Percentiles rank a stretch among this genome's conserved stretches.
These are phyloP conservation scores for Pichia rugopelliculosa DNA, from an alignment of 805 yeast species.

Conservation along the genomic window DNA sequence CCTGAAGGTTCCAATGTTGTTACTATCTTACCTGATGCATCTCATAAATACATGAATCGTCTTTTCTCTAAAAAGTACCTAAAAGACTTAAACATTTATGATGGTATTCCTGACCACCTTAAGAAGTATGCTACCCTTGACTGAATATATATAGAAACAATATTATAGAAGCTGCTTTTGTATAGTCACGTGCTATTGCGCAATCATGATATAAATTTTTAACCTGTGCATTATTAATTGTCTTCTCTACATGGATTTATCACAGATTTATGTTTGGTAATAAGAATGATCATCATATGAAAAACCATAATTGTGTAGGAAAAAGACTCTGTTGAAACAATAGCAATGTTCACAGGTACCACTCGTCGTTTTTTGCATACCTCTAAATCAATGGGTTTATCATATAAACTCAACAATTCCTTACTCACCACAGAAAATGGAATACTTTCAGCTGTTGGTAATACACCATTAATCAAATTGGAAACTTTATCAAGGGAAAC, in stretches of 20 bases:
- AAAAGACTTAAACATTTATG: conserved; percentile 55
- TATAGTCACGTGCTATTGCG: conserved; percentile 13
- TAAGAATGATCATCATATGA: too few relatives aligned
- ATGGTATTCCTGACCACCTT: conserved; percentile 61
- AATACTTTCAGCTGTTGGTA: conserved; percentile 81
- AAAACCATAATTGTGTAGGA: too few relatives aligned
- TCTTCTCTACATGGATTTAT: too few relatives aligned
- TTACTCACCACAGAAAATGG: conserved; percentile 66
- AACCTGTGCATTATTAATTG: too few relatives aligned
- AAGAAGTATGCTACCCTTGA: conserved; percentile 56
- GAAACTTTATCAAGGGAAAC: conserved; percentile 47
- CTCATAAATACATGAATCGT: conserved; percentile 80
- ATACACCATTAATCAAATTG: conserved; percentile 73
- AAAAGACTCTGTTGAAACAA: not conserved
- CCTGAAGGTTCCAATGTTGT: conserved; percentile 81
- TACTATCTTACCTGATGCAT: conserved; percentile 84
- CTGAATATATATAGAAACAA: conserved; percentile 10
- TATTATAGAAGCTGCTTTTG: too few relatives aligned
- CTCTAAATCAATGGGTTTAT: conserved; percentile 8
- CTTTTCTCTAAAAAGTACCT: conserved; percentile 76
- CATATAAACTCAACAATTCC: conserved; percentile 38
- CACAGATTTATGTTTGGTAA: too few relatives aligned
- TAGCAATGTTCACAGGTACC: not conserved
- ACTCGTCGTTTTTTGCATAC: conserved; percentile 12
- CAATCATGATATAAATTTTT: too few relatives aligned